These are phyloP conservation scores for Euphorbia tirucalli DNA, from an alignment of 345 rosid genomes.

Conservation along the genomic window DNA sequence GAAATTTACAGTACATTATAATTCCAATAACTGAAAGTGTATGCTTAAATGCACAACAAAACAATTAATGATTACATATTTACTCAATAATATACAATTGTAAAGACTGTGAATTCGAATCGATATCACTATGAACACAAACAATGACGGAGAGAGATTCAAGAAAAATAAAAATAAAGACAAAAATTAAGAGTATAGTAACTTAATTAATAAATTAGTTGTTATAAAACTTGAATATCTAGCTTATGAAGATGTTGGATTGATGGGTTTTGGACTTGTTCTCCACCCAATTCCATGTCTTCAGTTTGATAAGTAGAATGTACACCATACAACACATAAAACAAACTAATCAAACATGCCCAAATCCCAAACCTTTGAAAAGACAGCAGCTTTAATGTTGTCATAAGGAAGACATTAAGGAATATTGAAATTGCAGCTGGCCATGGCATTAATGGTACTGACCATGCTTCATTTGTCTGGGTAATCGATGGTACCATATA, in stretches of 20 bases:
- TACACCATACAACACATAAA: conserved; percentile 82
- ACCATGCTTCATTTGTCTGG: conserved; percentile 46
- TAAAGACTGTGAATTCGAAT: neutral
- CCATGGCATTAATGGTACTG: conserved; percentile 95
- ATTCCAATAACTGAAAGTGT: no score
- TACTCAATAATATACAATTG: neutral
- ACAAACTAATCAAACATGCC: conserved; percentile 59
- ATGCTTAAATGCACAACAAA: neutral
- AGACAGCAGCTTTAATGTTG: conserved; percentile 54
- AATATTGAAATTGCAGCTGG: conserved; percentile 70
- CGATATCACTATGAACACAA: neutral
- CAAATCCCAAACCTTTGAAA: conserved; percentile 71
- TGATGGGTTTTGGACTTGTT: conserved; percentile 32
- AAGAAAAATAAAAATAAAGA: neutral
- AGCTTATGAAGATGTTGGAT: conserved; percentile 35
- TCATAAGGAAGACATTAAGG: conserved; percentile 72
- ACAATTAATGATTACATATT: neutral
- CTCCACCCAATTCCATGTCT: conserved; percentile 43
- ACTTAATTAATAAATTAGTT: neutral
- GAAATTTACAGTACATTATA: no score
- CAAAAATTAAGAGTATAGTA: neutral
- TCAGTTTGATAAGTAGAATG: conserved; percentile 83
- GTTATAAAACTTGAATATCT: conserved; percentile 42
- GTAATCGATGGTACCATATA: conserved; percentile 26
- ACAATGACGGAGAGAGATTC: neutral